phyloP scores from a whole-genome alignment of 177 flowering plant genomes.

The Tripterygium wilfordii region DNA sequence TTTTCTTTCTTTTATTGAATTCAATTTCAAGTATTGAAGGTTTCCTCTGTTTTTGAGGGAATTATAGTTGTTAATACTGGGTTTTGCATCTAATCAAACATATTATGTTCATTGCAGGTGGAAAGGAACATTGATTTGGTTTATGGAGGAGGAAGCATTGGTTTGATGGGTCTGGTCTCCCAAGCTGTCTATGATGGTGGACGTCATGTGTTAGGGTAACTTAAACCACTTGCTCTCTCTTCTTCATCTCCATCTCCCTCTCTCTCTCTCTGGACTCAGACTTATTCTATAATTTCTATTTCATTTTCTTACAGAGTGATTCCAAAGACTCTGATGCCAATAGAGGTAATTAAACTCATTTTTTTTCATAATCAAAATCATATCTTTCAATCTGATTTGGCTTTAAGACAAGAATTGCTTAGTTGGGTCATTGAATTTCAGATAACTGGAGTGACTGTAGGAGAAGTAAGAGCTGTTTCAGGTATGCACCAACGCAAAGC shows the following conservation, averaged over 20 bases:
- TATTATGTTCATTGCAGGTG: slow-evolving; percentile 37
- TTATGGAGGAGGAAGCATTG: slow-evolving; percentile 83
- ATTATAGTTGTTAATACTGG: no score
- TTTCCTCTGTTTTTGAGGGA: neutral
- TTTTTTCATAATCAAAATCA: neutral
- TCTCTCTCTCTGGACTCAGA: neutral
- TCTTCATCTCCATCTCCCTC: neutral
- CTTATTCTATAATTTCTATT: neutral
- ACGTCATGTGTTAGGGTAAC: slow-evolving; percentile 76
- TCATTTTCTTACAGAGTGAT: slow-evolving; percentile 56
- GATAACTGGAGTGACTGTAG: slow-evolving; percentile 67
- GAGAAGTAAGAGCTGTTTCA: slow-evolving; percentile 77
- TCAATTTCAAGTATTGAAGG: neutral
- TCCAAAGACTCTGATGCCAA: slow-evolving; percentile 80
- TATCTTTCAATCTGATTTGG: no score
- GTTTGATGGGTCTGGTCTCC: slow-evolving; percentile 79
- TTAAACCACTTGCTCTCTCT: neutral
- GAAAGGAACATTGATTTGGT: slow-evolving; percentile 77
- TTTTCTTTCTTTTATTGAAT: neutral
- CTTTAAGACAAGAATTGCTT: no score
- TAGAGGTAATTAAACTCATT: slow-evolving; percentile 47
- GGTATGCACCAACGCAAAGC: slow-evolving; percentile 94
- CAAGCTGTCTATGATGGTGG: slow-evolving; percentile 77
- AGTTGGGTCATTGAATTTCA: no score
- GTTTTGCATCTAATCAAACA: neutral